Conservation (phyloP, 2,329 filamentous ascomycete species). For the Volutella citrinella region DNA sequence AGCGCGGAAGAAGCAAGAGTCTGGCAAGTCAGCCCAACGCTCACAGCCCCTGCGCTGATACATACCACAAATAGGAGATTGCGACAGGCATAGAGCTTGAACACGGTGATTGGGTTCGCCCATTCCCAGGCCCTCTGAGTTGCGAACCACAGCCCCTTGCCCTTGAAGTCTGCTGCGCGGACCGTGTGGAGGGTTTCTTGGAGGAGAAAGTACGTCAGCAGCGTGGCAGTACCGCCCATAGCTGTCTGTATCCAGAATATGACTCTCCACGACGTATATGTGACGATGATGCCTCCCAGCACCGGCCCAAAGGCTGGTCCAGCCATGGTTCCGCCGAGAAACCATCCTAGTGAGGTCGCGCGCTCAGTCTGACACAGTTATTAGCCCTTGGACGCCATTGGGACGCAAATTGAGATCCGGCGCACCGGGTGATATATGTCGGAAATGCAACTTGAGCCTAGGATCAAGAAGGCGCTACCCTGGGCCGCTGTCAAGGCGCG, state of each 20-base stretch:
- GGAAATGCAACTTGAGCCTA: conserved; percentile 59
- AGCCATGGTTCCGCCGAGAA: conserved; percentile 61
- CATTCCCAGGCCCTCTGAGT: too few species aligned
- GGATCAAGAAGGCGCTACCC: conserved; percentile 64
- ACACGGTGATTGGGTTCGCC: too few species aligned
- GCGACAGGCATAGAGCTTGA: conserved; percentile 53
- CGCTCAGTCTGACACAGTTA: too few species aligned
- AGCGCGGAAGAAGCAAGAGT: conserved; percentile 56
- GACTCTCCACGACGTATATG: conserved; percentile 60
- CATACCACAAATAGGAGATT: conserved; percentile 60
- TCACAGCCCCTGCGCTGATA: too few species aligned
- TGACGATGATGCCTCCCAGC: conserved; percentile 66
- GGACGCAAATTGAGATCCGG: too few species aligned
- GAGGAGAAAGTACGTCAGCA: conserved; percentile 54
- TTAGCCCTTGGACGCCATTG: too few species aligned
- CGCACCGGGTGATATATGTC: conserved; percentile 55
- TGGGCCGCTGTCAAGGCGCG: conserved; percentile 66
- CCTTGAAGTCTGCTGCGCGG: too few species aligned
- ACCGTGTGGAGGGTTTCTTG: conserved; percentile 73
- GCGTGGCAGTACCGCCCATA: conserved; percentile 43
- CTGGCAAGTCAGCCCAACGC: too few species aligned
- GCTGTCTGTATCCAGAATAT: conserved; percentile 70
- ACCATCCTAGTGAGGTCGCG: conserved; percentile 65
- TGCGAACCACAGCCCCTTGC: too few species aligned
- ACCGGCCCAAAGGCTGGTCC: conserved; percentile 62